Evolutionary conservation across 1,284 basidiomycete genomes (phyloP).

Genomic region (Pyrrhoderma noxium): DNA sequence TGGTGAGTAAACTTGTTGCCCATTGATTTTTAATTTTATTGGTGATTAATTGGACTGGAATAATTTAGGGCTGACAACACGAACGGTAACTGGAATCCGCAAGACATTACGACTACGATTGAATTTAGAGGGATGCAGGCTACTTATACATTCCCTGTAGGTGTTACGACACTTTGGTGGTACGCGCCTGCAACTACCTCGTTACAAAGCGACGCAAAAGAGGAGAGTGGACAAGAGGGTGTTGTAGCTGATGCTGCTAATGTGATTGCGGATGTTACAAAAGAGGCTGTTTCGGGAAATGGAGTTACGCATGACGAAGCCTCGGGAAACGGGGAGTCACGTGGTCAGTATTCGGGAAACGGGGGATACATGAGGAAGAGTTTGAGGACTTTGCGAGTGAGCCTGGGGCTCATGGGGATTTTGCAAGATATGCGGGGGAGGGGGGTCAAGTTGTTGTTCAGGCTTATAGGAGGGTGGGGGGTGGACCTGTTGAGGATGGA

Average conservation of each 20-base stretch:
- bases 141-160: conserved; percentile 60
- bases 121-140: conserved; percentile 65
- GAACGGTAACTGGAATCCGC: conserved; percentile 51
- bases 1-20: conserved; percentile 28
- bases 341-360: no score
- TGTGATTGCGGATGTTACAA: no score
- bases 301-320: no score
- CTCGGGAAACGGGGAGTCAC: no score
- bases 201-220: background rate
- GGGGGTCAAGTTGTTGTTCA: conserved; percentile 8
- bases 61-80: conserved; percentile 41
- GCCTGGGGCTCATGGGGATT: no score
- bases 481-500: conserved; percentile 2
- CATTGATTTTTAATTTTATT: background rate
- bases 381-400: no score
- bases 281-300: no score
- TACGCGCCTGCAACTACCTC: conserved; percentile 28
- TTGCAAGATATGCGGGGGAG: background rate
- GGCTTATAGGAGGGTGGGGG: conserved; percentile 1
- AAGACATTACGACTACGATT: conserved; percentile 55
- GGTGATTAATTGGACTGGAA: conserved; percentile 29
- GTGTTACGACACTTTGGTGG: conserved; percentile 44
- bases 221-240: background rate
- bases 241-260: no score
- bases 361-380: no score